Base-by-base conservation (phyloP, 495 filamentous ascomycete species). In the Lasiosphaeria ovina region DNA sequence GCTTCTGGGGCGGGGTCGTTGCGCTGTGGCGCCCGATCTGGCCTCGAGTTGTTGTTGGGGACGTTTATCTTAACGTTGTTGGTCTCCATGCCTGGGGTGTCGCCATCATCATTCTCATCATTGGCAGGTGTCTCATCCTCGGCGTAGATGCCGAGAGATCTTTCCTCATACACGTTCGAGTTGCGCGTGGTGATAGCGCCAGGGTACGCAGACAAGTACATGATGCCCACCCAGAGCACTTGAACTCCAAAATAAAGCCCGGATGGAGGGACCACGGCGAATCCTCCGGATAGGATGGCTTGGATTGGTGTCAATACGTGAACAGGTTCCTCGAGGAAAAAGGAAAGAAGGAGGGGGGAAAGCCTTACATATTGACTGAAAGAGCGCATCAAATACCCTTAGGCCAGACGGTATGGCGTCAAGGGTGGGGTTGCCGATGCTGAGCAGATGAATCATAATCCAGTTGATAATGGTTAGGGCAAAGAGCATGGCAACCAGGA, bases 151-250 rank as follows among this genome's bases (percentile, higher is more conserved):
- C 88, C 87, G 1, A 91, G 77, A 2, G 79, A 80, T 11, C 81
- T 81, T 69, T 92, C 89, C 66, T 87, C 85, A 58, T 87, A 87
- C 5, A 83, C 80, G 63, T 87, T 87, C 17, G 81, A 83, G 35
- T 81, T 76, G 9, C 89, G 79, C 66, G 91, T 83, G 14, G 82
- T 86, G 61, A 92, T 89, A 24, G 88, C 87, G 36, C 90, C 87
- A 0, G 89, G 89, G 64, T 88, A 90, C n/a, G 86, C 81, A 17
- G 89, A 86, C 64, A 92, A 88, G 72, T 93, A 95, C 89, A 94
- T 95, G 90, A 94, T 94, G 24, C 93, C 81, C 16, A 92, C 84
- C 70, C 95, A 95, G 34, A 93, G 77, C 14, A 91, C 80, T 60
- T 92, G 87, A 1, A 94, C 76, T 1, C 85, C 85, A 57, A 90